Base-by-base conservation (phyloP, 2,329 filamentous ascomycete genomes). In the Penicillium sp. region DNA sequence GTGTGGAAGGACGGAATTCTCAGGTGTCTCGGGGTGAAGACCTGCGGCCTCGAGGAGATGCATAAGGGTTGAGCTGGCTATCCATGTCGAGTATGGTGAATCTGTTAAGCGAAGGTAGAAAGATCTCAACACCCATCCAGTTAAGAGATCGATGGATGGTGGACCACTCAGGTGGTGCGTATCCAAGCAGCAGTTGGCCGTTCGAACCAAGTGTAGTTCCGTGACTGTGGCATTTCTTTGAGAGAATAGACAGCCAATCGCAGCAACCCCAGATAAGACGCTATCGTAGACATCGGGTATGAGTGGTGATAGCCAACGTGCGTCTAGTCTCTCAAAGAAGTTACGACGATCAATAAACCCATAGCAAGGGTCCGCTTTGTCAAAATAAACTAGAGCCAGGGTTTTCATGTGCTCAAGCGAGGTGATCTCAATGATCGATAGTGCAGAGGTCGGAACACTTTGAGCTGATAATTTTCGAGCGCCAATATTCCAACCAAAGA, bases 401-500 rank as follows among this genome's bases (percentile, higher is more conserved):
- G 60, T 59, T 37, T 71, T 70, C 76, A 84, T 81, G 10, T 80
- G 73, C 4, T 72, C 66, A n/a, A 76, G 69, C 1, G 81, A 76
- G 6, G 82, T 60, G 7, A 83, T 75, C 3, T 79, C 76, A 1
- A 74, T 76, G 0, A 84, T 73, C 0, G 74, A 68, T 9, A 65
- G 61, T 22, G 4, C 35, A 39, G 35, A 39, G 8, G 27, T 46
- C 1, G 53, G 35, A 13, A 43, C 24, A 5, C 59, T 29, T n/a
- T 55, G 54, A 2, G 65, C 55, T 8, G 63, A 57, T 3, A 68
- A 64, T 1, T 67, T 68, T 54, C 55, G 67, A 62, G 45, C 56
- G n/a, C 70, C 74, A 19, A 78, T 65, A 63, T 85, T 85, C 82
- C 82, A 85, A 0, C 78, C 81, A 59, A 85, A 84, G 0, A 81